phyloP scores from a whole-genome alignment of 2,329 filamentous ascomycete genomes.

The Epicoccum sorghinum region DNA sequence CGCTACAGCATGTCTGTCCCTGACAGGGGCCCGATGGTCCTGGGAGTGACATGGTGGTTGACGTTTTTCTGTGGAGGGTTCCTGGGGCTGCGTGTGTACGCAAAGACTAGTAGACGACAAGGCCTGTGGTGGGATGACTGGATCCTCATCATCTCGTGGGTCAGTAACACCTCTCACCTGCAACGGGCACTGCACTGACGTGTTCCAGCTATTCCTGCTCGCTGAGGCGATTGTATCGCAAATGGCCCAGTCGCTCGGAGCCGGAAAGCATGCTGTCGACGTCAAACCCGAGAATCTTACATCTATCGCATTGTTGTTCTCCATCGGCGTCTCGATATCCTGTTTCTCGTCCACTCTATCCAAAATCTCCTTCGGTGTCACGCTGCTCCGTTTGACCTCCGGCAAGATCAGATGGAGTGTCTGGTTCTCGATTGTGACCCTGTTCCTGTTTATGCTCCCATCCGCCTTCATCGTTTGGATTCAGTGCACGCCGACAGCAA shows the following conservation, averaged over 20 bases:
- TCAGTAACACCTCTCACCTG: slow-evolving; percentile 2
- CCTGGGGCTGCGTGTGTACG: slow-evolving; percentile 33
- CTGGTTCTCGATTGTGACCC: slow-evolving; percentile 33
- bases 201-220: slow-evolving; percentile 27
- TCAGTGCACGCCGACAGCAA: slow-evolving; percentile 23
- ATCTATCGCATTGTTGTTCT: slow-evolving; percentile 22
- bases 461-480: slow-evolving; percentile 31
- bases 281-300: slow-evolving; percentile 23
- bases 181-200: slow-evolving; percentile 1
- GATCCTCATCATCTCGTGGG: slow-evolving; percentile 36
- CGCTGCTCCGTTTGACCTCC: slow-evolving; percentile 31
- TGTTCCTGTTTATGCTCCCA: slow-evolving; percentile 36
- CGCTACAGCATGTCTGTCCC: slow-evolving; percentile 11
- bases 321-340: slow-evolving; percentile 29
- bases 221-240: slow-evolving; percentile 29
- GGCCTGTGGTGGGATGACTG: slow-evolving; percentile 40
- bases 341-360: slow-evolving; percentile 34
- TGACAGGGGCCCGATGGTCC: slow-evolving; percentile 33
- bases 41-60: slow-evolving; percentile 35
- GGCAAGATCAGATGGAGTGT: slow-evolving; percentile 22
- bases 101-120: slow-evolving; percentile 32
- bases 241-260: slow-evolving; percentile 26
- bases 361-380: slow-evolving; percentile 39
- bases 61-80: slow-evolving; percentile 29
- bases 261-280: slow-evolving; percentile 30